Base-by-base conservation (phyloP, 1,284 basidiomycete genomes). In the Neonothopanus nambi region DNA sequence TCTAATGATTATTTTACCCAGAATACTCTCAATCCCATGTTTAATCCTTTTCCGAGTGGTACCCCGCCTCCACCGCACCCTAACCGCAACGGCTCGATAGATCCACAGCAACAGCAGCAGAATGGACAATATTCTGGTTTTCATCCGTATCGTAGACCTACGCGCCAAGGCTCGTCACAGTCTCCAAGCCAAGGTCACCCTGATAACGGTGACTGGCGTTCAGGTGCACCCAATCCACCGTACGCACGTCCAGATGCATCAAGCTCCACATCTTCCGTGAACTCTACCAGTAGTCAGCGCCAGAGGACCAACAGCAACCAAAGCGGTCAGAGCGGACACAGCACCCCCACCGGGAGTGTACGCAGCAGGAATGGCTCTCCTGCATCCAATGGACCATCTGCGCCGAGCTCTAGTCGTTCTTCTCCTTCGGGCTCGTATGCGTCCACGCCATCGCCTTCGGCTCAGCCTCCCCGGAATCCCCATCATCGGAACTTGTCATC, bases 111-210 rank as follows among this genome's bases (percentile, higher is more conserved):
- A 68, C 71, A 69, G 70, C 56, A 62, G 52, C 53, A 69, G 63
- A 61, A 71, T 64, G 67, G 68, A 20, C 81, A 76, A 55, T 84
- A 86, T 63, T 74, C 75, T 33, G 85, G 85, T 26, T 91, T 85
- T 67, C 89, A 91, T 67, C 88, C 89, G 45, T 91, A 91, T 76
- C 85, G 88, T 55, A 82, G 89, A n/a, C 86, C 87, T 33, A 65
- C 66, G 61, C 80, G 83, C 30, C 79, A 78, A 60, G 51, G 51
- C 15, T 57, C 60, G 62, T 44, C 51, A 11, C 42, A 44, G 18
- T 45, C 41, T 6, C 51, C 33, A 26, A 17, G 41, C 9, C 76
- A 76, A 49, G 67, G 72, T 54, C 60, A 71, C n/a, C 67, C 71
- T 23, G 68, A 64, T 51, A 58, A 67, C 28, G 57, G 63, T 40